Evolutionary conservation across 768 basidiomycete genomes (phyloP).

Genomic region (Rubroboletus satanas): DNA sequence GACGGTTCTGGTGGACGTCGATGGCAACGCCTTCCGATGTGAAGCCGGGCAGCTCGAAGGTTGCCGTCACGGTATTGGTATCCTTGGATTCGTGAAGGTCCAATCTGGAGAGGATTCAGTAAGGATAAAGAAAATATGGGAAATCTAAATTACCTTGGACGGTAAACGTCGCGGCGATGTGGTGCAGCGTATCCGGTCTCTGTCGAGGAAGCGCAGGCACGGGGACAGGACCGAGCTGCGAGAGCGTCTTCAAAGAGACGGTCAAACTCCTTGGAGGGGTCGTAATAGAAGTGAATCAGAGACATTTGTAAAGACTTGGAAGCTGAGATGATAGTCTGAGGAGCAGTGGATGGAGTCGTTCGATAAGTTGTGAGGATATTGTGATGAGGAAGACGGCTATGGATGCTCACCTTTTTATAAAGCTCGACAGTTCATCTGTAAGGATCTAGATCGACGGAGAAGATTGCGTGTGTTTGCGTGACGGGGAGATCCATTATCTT

Average conservation of each 20-base stretch:
- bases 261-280: not conserved
- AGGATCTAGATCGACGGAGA: not conserved
- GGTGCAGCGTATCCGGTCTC: not conserved
- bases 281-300: not conserved
- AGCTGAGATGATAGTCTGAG: not conserved
- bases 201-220: not conserved
- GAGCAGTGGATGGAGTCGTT: not conserved
- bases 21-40: conserved; percentile 46
- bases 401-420: conserved; percentile 3
- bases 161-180: not conserved
- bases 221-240: conserved; percentile 11
- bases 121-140: not conserved
- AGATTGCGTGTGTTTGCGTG: not conserved
- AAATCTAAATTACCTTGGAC: conserved; percentile 17
- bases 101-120: conserved; percentile 29
- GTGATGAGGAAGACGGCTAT: not conserved
- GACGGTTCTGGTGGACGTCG: conserved; percentile 42
- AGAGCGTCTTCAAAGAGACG: conserved; percentile 22
- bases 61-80: conserved; percentile 43
- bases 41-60: conserved; percentile 55
- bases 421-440: not conserved
- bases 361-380: not conserved
- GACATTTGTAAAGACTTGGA: not conserved
- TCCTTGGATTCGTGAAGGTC: conserved; percentile 45
- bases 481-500: not conserved